Evolutionary conservation across 1,284 basidiomycete species (phyloP).

Genomic region (Papiliotrema laurentii): DNA sequence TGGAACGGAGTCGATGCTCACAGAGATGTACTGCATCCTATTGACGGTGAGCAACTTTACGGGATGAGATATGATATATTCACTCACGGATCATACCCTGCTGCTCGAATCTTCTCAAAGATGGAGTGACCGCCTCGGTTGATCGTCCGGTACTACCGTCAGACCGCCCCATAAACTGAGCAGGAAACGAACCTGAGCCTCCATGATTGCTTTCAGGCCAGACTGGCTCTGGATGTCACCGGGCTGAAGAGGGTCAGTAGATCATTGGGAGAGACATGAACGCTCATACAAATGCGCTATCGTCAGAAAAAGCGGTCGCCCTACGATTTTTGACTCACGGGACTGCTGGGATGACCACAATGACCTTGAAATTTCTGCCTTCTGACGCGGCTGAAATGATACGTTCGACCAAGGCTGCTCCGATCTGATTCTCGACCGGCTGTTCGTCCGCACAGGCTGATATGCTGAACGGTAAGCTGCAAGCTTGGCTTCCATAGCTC

Average conservation of each 20-base stretch:
- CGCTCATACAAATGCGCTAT: slow-evolving; percentile 36
- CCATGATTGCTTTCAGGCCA: slow-evolving; percentile 58
- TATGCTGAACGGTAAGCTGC: slow-evolving; percentile 60
- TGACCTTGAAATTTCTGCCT: slow-evolving; percentile 68
- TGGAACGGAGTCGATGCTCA: slow-evolving; percentile 6
- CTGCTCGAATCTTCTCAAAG: slow-evolving; percentile 72
- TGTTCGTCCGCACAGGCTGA: slow-evolving; percentile 59
- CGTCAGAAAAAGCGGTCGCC: not conserved
- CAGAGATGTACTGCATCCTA: slow-evolving; percentile 53
- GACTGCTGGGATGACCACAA: slow-evolving; percentile 68
- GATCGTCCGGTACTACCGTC: slow-evolving; percentile 60
- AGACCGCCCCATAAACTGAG: too few species aligned
- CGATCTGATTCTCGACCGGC: slow-evolving; percentile 75
- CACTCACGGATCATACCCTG: slow-evolving; percentile 70
- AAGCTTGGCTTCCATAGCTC: slow-evolving; percentile 5
- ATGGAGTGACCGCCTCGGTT: slow-evolving; percentile 81
- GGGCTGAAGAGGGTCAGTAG: slow-evolving; percentile 37
- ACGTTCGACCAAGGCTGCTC: slow-evolving; percentile 67
- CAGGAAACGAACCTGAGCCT: slow-evolving; percentile 27
- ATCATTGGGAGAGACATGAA: not conserved
- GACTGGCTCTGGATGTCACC: slow-evolving; percentile 71
- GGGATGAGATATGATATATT: not conserved
- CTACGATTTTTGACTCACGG: slow-evolving; percentile 28
- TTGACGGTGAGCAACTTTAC: not conserved
- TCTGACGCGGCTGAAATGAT: slow-evolving; percentile 70